Evolutionary conservation across 2,329 filamentous ascomycete genomes (phyloP).

Genomic region (Colletotrichum navitas): DNA sequence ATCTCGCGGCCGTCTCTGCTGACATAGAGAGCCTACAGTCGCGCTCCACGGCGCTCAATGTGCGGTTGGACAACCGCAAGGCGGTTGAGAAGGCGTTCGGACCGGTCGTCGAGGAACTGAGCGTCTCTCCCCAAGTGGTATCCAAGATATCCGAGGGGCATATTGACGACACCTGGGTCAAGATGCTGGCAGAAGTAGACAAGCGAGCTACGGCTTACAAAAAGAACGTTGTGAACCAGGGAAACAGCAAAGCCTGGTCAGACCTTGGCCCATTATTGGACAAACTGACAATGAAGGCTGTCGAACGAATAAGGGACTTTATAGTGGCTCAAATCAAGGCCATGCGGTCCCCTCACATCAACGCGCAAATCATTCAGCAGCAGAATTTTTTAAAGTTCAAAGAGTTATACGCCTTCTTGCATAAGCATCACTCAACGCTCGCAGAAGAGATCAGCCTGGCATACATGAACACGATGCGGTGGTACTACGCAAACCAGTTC

Average conservation of each 20-base stretch:
- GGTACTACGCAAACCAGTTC: slow-evolving; percentile 97
- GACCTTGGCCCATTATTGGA: slow-evolving; percentile 89
- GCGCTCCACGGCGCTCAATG: slow-evolving; percentile 84
- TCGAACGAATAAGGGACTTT: slow-evolving; percentile 94
- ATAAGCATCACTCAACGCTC: slow-evolving; percentile 83
- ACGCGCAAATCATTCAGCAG: slow-evolving; percentile 96
- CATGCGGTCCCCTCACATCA: slow-evolving; percentile 93
- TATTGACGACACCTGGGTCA: slow-evolving; percentile 91
- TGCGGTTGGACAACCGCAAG: slow-evolving; percentile 88
- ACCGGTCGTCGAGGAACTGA: slow-evolving; percentile 91
- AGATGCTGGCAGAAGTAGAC: slow-evolving; percentile 85
- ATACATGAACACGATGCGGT: slow-evolving; percentile 98
- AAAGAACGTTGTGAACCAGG: slow-evolving; percentile 70
- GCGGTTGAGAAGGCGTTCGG: slow-evolving; percentile 89
- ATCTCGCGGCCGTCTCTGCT: slow-evolving; percentile 90
- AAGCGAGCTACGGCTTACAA: slow-evolving; percentile 80
- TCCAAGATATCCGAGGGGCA: slow-evolving; percentile 87
- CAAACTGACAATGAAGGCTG: slow-evolving; percentile 83
- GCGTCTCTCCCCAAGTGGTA: slow-evolving; percentile 85
- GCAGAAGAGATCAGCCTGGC: slow-evolving; percentile 92
- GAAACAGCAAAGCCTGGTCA: slow-evolving; percentile 79
- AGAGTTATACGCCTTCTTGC: slow-evolving; percentile 87
- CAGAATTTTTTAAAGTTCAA: slow-evolving; percentile 91
- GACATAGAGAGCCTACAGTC: slow-evolving; percentile 96
- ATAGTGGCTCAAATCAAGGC: slow-evolving; percentile 95